Evolutionary conservation across 2,329 filamentous ascomycete genomes (phyloP), one percentile per base, ranked within the genome.

Genomic region (Phyllosticta citriasiana): DNA sequence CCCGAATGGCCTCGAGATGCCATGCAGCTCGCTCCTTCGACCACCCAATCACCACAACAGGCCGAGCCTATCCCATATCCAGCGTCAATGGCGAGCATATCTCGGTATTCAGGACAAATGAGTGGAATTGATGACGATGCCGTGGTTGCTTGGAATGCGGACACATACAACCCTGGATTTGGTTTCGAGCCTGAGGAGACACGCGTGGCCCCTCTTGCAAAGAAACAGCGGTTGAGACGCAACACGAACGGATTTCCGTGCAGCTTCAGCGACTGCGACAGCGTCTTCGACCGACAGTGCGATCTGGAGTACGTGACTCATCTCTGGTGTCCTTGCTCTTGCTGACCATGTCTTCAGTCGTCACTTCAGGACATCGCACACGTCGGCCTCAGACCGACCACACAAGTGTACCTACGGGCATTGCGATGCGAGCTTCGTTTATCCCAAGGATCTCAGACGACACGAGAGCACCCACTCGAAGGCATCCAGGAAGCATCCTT

Each of bases 361-460:
- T 50, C 58, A 60, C 12, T 27, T 40, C 40, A 47, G 6, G n/a
- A 55, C 53, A 19, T 60, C 55, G n/a, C 58, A 60, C 53, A 47
- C 14, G 2, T 47, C 40, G 4, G 14, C 40, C 40, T 47, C 40
- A n/a, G 40, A 47, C 40, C 40, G 40, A 47, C 40, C 40, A 1
- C 33, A 33, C 14, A 60, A 52, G 25, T 50, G 55, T 10, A 25
- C 12, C 2, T 55, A 47, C 26, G 4, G 9, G 3, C 2, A 8
- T 4, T 60, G 58, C 53, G 58, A 54, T 25, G 25, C 33, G 24
- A 30, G 53, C 7, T 60, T 60, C 8, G 58, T 60, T 8, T 54
- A 60, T 26, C 58, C 58, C 16, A 60, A 60, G 10, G 58, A 60
- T 35, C 58, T 60, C 26, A 47, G 35, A 16, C 58, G 58, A 8